Base-by-base conservation (phyloP, 2,329 filamentous ascomycete genomes). In the Nemania sp. region DNA sequence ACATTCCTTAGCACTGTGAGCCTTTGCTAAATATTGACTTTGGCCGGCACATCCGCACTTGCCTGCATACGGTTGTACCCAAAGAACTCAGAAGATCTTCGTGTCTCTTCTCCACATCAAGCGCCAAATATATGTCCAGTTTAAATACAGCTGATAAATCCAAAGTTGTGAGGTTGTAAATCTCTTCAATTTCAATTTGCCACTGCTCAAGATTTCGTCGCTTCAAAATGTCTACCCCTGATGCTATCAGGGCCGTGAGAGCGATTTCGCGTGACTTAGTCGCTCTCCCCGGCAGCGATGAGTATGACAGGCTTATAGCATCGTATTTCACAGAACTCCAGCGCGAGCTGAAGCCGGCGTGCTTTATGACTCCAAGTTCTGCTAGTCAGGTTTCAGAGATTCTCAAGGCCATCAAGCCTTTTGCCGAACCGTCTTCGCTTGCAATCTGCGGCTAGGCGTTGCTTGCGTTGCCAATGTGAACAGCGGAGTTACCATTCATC, bases 291-390 rank as follows among this genome's bases (percentile, higher is more conserved):
- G 47, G 20, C 3, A 54, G 24, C 41, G 45, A 55, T 8, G 23
- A 55, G 30, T 57, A 57, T 20, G 39, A 57, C 31, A 43, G 37
- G 8, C 52, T 61, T 22, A 49, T 17, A 4, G 45, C 51, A 43
- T 57, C 53, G 12, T 61, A 57, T 24, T 61, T 61, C 46, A 43
- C 59, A 5, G 56, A 53, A 30, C 31, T 57, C 7, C 54, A 60
- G 43, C 54, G 59, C 9, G 54, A 57, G 15, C 11, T 57, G 6
- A 57, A 57, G 33, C 57, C 57, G 24, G 50, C 26, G 30, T 56
- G 51, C 28, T 61, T 60, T 31, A 28, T 61, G 14, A 50, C 41
- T 0, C 57, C 59, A n/a, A 56, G 7, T 33, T 57, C 57, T 3
- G 30, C 43, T 12, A 41, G 45, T 11, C 54, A 57, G 42, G 54